Percentiles rank a stretch among this genome's conserved stretches.
Conservation (phyloP, 2,329 filamentous ascomycete genomes). For the Calonectria leucothoes region DNA sequence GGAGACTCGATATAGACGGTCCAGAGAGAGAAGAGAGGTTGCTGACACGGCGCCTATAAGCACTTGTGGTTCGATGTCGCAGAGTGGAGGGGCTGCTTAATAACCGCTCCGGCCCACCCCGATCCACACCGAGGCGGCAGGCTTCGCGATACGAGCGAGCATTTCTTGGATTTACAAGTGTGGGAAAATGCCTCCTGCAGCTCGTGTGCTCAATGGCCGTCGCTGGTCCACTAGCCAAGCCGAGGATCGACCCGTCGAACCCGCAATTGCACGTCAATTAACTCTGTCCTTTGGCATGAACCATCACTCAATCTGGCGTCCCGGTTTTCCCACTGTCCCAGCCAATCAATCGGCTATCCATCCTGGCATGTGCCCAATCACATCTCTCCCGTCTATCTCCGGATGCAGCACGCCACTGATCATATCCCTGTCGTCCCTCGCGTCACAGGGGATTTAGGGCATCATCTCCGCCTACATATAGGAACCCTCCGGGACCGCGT, state of each 20-base stretch:
- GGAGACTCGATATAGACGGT: not conserved
- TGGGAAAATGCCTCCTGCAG: not conserved
- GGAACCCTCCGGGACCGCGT: not conserved
- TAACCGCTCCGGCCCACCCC: conserved; percentile 5
- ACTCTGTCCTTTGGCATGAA: not conserved
- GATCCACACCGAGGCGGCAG: not conserved
- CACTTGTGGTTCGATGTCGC: not conserved
- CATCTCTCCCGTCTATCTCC: not conserved
- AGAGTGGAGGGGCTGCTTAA: not conserved
- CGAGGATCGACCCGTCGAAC: not conserved
- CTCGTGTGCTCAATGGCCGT: not conserved
- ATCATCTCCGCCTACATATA: not conserved
- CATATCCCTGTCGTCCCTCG: not conserved
- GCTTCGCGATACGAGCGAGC: not conserved
- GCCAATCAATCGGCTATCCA: not conserved
- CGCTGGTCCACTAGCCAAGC: too few relatives aligned
- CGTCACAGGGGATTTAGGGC: not conserved
- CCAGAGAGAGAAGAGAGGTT: not conserved
- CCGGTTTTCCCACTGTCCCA: not conserved
- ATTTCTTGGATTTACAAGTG: not conserved
- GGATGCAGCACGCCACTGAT: not conserved
- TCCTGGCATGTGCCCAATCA: not conserved
- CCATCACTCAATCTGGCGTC: not conserved
- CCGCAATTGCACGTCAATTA: not conserved
- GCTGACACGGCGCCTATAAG: not conserved